Base-by-base conservation (phyloP, 1,139 yeast genomes). In the Protomyces inundatus region DNA sequence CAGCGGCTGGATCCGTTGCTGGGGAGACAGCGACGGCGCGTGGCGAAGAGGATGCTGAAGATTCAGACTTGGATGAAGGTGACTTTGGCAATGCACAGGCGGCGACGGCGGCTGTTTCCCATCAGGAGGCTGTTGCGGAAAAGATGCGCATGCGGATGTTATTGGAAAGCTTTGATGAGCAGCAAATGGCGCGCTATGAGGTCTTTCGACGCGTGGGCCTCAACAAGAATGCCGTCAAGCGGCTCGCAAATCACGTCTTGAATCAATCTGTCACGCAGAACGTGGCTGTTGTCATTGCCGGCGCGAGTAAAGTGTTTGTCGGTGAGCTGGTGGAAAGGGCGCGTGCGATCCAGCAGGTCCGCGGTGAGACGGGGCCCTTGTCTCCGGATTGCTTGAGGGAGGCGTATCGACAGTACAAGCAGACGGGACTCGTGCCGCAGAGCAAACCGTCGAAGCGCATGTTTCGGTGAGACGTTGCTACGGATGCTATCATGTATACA, bases 121-220 rank as follows among this genome's bases (percentile, higher is more conserved):
- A 58, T 34, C 62, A 58, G 40, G 62, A 58, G 56, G 45, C 56
- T 12, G 33, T 64, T 35, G 61, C 59, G 10, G 66, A 64, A 10
- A 64, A 64, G 37, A 55, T 61, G 23, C 35, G 59, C 6, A 59
- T 60, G 53, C 81, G 88, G 68, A 71, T 90, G 35, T 76, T 91
- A 67, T 81, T 90, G 67, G 83, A 89, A 32, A 84, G 85, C 68
- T 84, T 93, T 72, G 86, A 87, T 66, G 83, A 83, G n/a, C 88
- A 85, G 48, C 97, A 93, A 72, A 86, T 89, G 86, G 86, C 86
- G 67, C 76, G 97, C 61, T 91, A 90, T 74, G 97, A 90, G 72
- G 89, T 88, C 10, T 90, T 86, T 73, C 81, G 97, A 69, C 80
- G 98, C 69, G 87, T 95, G 64, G 87, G 90, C 42, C 77, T 93